Percentiles rank a stretch among this genome's conserved stretches.
Conservation (phyloP, 2,329 filamentous ascomycete genomes). For the Pyrenochaeta sp. region DNA sequence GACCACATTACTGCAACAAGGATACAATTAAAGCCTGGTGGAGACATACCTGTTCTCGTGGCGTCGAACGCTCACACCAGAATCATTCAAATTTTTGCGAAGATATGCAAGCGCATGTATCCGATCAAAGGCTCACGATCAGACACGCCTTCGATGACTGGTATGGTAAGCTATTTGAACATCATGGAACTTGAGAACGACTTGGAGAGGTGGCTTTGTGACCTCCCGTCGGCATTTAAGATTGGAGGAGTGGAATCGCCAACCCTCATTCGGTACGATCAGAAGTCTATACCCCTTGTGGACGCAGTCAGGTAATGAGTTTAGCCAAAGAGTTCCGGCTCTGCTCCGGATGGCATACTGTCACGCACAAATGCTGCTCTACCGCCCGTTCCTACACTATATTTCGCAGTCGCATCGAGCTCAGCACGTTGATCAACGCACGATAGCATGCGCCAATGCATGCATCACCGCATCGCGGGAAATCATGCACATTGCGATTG, state of each 20-base stretch:
- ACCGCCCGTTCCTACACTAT: constrained; percentile 83
- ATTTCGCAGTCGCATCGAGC: constrained; percentile 66
- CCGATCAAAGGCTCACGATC: constrained; percentile 61
- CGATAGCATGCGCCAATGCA: constrained; percentile 76
- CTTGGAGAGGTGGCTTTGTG: constrained; percentile 68
- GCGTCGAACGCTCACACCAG: constrained; percentile 68
- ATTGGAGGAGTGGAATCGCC: constrained; percentile 78
- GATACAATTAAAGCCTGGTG: constrained; percentile 61
- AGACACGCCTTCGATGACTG: constrained; percentile 56
- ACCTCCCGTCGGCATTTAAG: constrained; percentile 76
- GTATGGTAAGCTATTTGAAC: constrained; percentile 65
- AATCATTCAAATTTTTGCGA: constrained; percentile 64
- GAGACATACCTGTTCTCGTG: constrained; percentile 62
- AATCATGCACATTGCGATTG: constrained; percentile 78
- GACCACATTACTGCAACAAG: constrained; percentile 58
- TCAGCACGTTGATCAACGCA: constrained; percentile 70
- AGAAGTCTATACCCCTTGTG: constrained; percentile 35
- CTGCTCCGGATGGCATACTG: constrained; percentile 78
- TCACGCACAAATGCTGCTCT: constrained; percentile 82
- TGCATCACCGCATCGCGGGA: constrained; percentile 72
- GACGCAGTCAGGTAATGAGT: constrained; percentile 1
- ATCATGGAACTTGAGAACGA: constrained; percentile 57
- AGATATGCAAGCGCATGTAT: constrained; percentile 69
- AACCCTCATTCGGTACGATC: constrained; percentile 78
- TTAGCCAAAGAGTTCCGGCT: constrained; percentile 66